Percentiles rank a stretch among this genome's conserved stretches.
These are phyloP conservation scores for Hypericum androsaemum DNA, from an alignment of 345 rosid genomes.

Conservation along the genomic window DNA sequence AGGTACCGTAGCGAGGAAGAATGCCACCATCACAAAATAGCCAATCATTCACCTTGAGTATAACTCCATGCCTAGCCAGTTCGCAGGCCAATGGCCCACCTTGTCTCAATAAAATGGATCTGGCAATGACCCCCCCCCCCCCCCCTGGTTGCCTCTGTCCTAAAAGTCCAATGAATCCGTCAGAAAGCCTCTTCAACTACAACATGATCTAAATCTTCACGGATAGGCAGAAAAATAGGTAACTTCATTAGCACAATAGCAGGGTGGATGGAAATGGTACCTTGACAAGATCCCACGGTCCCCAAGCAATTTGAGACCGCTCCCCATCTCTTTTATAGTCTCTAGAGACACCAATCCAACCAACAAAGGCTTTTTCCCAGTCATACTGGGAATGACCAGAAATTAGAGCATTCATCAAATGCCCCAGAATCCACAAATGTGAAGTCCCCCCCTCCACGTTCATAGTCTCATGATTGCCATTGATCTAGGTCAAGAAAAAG, in stretches of 20 bases:
- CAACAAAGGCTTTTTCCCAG: slow-evolving; percentile 64
- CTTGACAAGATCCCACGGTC: slow-evolving; percentile 74
- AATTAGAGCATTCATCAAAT: slow-evolving; percentile 67
- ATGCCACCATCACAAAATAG: slow-evolving; percentile 93
- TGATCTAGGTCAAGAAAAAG: slow-evolving; percentile 34
- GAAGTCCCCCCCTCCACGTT: slow-evolving; percentile 88
- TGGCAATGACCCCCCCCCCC: slow-evolving; percentile 81
- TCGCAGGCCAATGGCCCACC: slow-evolving; percentile 81
- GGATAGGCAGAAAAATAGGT: not conserved
- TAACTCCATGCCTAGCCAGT: slow-evolving; percentile 59
- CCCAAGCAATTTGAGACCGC: slow-evolving; percentile 49
- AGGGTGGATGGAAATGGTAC: slow-evolving; percentile 31
- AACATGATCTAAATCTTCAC: no score
- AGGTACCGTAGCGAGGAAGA: slow-evolving; percentile 83
- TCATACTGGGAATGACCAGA: slow-evolving; percentile 50
- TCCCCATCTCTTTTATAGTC: slow-evolving; percentile 40
- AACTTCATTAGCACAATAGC: not conserved
- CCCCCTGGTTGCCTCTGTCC: slow-evolving; percentile 99
- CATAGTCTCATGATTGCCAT: slow-evolving; percentile 93
- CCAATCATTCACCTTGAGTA: slow-evolving; percentile 81
- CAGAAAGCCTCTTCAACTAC: slow-evolving; percentile 8
- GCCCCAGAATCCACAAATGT: slow-evolving; percentile 68
- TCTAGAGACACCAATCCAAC: slow-evolving; percentile 45
- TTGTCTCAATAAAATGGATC: slow-evolving; percentile 72
- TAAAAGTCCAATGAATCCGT: slow-evolving; percentile 32